Conservation (phyloP, 2,329 filamentous ascomycete species). For the Neofusicoccum laricinum region DNA sequence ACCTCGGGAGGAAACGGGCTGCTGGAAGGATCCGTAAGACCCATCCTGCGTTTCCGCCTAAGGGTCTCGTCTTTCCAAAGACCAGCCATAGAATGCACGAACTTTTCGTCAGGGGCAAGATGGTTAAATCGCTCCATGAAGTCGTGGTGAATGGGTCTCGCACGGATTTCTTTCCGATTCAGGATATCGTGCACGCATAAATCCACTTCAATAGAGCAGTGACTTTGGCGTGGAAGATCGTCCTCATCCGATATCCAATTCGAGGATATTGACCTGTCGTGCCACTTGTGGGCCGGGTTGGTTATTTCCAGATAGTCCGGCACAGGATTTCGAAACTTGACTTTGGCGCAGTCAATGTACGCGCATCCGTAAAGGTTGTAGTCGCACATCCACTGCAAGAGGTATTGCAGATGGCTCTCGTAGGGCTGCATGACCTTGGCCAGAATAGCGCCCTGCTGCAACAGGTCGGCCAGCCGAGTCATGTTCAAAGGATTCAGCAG, state of each 20-base stretch:
- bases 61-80: constrained; percentile 89
- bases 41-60: constrained; percentile 70
- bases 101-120: constrained; percentile 65
- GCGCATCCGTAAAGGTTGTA: constrained; percentile 96
- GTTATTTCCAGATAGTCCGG: constrained; percentile 66
- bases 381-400: constrained; percentile 97
- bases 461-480: constrained; percentile 80
- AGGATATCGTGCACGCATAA: constrained; percentile 83
- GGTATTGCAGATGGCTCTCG: constrained; percentile 87
- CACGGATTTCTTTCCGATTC: constrained; percentile 73
- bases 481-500: constrained; percentile 84
- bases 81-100: constrained; percentile 91
- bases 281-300: constrained; percentile 68
- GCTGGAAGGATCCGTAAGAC: constrained; percentile 60
- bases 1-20: constrained; percentile 80
- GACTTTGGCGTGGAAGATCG: constrained; percentile 71
- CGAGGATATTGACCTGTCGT: constrained; percentile 66
- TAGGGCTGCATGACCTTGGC: constrained; percentile 83
- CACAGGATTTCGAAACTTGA: constrained; percentile 72
- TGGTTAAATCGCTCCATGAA: constrained; percentile 73
- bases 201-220: constrained; percentile 88
- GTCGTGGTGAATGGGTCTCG: constrained; percentile 80
- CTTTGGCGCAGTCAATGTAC: constrained; percentile 71
- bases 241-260: constrained; percentile 60
- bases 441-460: constrained; percentile 85